These are phyloP conservation scores for Tricholoma hemisulphureum DNA, from an alignment of 768 basidiomycete genomes.

Conservation along the genomic window DNA sequence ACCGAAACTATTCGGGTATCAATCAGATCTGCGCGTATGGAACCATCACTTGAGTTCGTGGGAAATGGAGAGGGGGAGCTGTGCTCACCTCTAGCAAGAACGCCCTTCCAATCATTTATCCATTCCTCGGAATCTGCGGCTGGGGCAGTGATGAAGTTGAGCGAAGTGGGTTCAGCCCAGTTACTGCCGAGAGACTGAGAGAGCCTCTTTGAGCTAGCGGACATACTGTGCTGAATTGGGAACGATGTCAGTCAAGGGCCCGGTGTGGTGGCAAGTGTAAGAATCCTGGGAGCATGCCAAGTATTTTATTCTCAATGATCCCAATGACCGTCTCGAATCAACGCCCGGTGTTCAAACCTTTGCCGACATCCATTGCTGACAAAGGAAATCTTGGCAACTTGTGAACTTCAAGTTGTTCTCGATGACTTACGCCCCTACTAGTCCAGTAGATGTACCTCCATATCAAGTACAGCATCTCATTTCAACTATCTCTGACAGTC, in stretches of 20 bases:
- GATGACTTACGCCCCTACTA: slow-evolving; percentile 40
- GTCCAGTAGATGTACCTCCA: slow-evolving; percentile 55
- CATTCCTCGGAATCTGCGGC: slow-evolving; percentile 43
- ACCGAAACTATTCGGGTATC: slow-evolving; percentile 66
- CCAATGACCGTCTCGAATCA: too few species aligned
- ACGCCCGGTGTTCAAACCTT: too few species aligned
- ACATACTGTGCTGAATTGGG: slow-evolving; percentile 22
- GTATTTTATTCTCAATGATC: background rate
- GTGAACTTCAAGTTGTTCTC: background rate
- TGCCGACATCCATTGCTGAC: slow-evolving; percentile 4
- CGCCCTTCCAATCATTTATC: slow-evolving; percentile 55
- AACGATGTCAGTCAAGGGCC: background rate
- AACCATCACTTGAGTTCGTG: background rate
- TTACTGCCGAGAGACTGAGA: slow-evolving; percentile 34
- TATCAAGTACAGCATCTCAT: slow-evolving; percentile 56
- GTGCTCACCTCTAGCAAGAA: slow-evolving; percentile 56
- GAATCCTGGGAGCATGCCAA: slow-evolving; percentile 9
- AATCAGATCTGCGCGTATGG: slow-evolving; percentile 53
- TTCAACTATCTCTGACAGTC: slow-evolving; percentile 32
- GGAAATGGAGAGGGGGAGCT: background rate
- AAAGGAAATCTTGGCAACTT: slow-evolving; percentile 8
- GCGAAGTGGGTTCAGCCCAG: slow-evolving; percentile 28
- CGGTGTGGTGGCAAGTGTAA: background rate
- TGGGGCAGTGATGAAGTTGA: slow-evolving; percentile 23
- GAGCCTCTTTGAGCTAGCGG: slow-evolving; percentile 37